These are phyloP conservation scores for Fusarium sp. DNA, from an alignment of 2,329 filamentous ascomycete species.

Conservation along the genomic window DNA sequence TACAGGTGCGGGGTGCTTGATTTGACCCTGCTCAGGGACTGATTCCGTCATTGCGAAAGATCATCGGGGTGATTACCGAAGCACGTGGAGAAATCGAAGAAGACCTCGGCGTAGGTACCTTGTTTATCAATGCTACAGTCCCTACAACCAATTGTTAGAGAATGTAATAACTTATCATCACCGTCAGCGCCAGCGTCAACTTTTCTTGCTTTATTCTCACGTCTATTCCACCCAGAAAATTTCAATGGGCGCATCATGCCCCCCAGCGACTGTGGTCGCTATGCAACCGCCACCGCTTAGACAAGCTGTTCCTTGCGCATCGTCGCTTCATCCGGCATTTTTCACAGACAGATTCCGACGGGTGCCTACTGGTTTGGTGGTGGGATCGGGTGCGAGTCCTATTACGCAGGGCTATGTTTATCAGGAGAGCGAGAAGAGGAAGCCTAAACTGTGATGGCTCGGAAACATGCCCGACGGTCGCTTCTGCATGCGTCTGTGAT, in stretches of 20 bases:
- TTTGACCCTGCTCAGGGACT: background rate
- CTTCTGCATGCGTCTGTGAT: background rate
- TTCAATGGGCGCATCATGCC: slow-evolving; percentile 36
- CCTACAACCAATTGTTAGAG: slow-evolving; percentile 14
- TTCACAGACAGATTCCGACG: slow-evolving; percentile 75
- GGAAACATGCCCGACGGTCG: slow-evolving; percentile 5
- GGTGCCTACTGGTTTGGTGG: slow-evolving; percentile 59
- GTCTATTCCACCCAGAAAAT: background rate
- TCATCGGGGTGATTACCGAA: slow-evolving; percentile 38
- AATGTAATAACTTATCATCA: slow-evolving; percentile 27
- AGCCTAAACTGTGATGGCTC: slow-evolving; percentile 54
- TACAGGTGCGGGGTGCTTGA: background rate
- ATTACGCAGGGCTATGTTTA: slow-evolving; percentile 74
- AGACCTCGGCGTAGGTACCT: slow-evolving; percentile 30
- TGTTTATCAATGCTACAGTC: slow-evolving; percentile 5
- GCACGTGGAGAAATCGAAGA: slow-evolving; percentile 39
- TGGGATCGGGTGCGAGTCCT: slow-evolving; percentile 56
- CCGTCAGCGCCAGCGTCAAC: background rate
- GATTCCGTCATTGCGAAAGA: slow-evolving; percentile 21
- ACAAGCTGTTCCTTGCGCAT: slow-evolving; percentile 54
- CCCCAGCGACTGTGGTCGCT: slow-evolving; percentile 22
- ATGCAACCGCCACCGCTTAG: slow-evolving; percentile 30
- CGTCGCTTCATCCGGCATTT: slow-evolving; percentile 79
- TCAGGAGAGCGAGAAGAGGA: slow-evolving; percentile 57
- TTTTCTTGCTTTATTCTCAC: background rate